Evolutionary conservation across 208 protist species (phyloP).

Genomic region (Novymonas esmeraldas): DNA sequence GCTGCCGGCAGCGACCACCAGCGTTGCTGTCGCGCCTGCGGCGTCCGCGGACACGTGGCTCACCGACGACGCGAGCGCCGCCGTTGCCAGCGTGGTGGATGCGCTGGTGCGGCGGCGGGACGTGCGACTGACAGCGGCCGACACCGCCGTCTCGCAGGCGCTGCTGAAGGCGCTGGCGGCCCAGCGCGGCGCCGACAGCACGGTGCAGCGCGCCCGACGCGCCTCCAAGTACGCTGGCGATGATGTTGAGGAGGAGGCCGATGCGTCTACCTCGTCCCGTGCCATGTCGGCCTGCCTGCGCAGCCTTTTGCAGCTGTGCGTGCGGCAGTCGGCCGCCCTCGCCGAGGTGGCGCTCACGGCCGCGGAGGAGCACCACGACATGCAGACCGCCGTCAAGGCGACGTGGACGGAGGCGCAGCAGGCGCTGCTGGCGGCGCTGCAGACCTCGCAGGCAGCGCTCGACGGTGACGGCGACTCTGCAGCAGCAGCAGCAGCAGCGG

Average conservation of each 20-base stretch:
- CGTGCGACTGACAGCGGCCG: conserved; percentile 24
- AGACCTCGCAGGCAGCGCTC: conserved; percentile 20
- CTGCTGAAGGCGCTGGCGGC: conserved; percentile 23
- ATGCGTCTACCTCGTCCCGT: conserved; percentile 2
- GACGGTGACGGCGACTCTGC: background rate
- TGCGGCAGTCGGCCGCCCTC: conserved; percentile 28
- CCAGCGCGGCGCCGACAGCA: conserved; percentile 18
- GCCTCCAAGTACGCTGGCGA: no score
- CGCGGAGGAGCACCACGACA: conserved; percentile 20
- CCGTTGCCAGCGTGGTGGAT: conserved; percentile 27
- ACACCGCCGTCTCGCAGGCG: conserved; percentile 22
- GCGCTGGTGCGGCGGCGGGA: conserved; percentile 26
- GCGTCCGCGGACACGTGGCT: conserved; percentile 14
- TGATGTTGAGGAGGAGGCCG: background rate
- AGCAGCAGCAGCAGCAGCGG: no score
- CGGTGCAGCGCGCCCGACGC: background rate
- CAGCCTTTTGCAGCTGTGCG: conserved; percentile 30
- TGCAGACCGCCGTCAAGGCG: conserved; percentile 30
- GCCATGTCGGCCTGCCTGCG: conserved; percentile 27
- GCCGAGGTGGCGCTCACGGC: conserved; percentile 27
- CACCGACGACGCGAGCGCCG: conserved; percentile 15
- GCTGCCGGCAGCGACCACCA: background rate
- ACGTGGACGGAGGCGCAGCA: conserved; percentile 34
- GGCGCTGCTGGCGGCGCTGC: conserved; percentile 20
- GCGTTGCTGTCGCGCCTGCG: background rate